A percentile compares a stretch with the other conserved stretches of the same genome.
Conservation (phyloP, 768 basidiomycete genomes). For the Asterophora lycoperdoides region DNA sequence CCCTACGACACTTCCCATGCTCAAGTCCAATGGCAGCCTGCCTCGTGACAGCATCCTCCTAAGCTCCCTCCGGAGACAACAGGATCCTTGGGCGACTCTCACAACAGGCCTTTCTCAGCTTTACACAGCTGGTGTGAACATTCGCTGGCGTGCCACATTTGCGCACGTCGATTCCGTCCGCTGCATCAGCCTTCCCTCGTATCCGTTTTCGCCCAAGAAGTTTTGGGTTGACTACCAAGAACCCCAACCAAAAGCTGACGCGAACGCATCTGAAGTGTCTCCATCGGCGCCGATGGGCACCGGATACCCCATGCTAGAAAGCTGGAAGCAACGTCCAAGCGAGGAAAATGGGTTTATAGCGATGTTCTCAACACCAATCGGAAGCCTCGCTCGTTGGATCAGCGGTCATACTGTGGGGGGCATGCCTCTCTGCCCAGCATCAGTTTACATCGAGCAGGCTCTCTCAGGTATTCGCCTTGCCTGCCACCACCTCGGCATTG, state of each 20-base stretch:
- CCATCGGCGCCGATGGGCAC: slow-evolving; percentile 5
- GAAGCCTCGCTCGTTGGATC: slow-evolving; percentile 40
- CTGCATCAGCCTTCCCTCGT: slow-evolving; percentile 55
- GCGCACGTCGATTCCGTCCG: slow-evolving; percentile 35
- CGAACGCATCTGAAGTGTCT: neutral
- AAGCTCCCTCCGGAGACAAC: slow-evolving; percentile 44
- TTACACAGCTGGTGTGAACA: slow-evolving; percentile 34
- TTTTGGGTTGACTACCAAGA: slow-evolving; percentile 56
- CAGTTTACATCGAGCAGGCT: slow-evolving; percentile 57
- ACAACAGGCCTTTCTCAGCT: slow-evolving; percentile 43
- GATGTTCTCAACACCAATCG: slow-evolving; percentile 52
- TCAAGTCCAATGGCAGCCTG: slow-evolving; percentile 38
- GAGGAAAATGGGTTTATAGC: slow-evolving; percentile 32
- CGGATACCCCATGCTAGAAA: slow-evolving; percentile 33
- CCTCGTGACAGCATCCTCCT: slow-evolving; percentile 35
- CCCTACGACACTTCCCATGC: slow-evolving; percentile 50
- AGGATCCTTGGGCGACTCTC: slow-evolving; percentile 43
- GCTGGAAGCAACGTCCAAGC: slow-evolving; percentile 42
- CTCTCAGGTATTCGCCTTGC: slow-evolving; percentile 41
- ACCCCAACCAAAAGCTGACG: neutral
- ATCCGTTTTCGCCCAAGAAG: slow-evolving; percentile 52
- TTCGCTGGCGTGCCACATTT: slow-evolving; percentile 59
- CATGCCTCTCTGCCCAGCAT: slow-evolving; percentile 58
- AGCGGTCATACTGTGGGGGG: slow-evolving; percentile 56
- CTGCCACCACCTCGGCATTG: slow-evolving; percentile 24